These are phyloP conservation scores for Cercospora sesami DNA, from an alignment of 2,329 filamentous ascomycete genomes.

Conservation along the genomic window DNA sequence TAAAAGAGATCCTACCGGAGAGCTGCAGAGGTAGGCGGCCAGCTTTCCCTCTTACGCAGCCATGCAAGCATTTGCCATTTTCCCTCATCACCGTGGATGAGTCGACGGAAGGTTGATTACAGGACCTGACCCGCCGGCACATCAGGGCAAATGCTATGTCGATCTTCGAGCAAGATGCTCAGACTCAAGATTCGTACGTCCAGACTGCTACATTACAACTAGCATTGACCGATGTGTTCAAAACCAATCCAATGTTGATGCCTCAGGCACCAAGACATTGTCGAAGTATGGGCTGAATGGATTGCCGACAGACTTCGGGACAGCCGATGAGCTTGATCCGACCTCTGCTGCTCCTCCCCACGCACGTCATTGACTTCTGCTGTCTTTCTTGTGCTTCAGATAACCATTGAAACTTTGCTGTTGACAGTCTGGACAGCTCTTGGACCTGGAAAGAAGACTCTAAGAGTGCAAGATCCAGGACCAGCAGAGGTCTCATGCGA, in stretches of 20 bases:
- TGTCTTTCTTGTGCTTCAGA: not conserved
- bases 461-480: no score
- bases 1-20: no score
- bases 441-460: not conserved
- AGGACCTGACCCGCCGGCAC: no score
- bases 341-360: constrained; percentile 3
- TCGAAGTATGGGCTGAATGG: not conserved
- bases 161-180: no score
- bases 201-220: no score
- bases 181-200: no score
- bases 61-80: no score
- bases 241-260: not conserved
- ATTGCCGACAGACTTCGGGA: constrained; percentile 6
- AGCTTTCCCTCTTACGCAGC: no score
- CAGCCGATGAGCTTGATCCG: constrained; percentile 10
- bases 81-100: no score
- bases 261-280: not conserved
- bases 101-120: not conserved
- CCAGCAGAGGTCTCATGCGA: not conserved
- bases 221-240: no score
- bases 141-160: no score
- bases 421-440: not conserved
- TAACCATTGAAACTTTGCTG: not conserved
- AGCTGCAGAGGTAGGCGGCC: no score
- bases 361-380: constrained; percentile 12